These are phyloP conservation scores for Candida hispaniensis DNA, from an alignment of 805 yeast genomes.

Conservation along the genomic window DNA sequence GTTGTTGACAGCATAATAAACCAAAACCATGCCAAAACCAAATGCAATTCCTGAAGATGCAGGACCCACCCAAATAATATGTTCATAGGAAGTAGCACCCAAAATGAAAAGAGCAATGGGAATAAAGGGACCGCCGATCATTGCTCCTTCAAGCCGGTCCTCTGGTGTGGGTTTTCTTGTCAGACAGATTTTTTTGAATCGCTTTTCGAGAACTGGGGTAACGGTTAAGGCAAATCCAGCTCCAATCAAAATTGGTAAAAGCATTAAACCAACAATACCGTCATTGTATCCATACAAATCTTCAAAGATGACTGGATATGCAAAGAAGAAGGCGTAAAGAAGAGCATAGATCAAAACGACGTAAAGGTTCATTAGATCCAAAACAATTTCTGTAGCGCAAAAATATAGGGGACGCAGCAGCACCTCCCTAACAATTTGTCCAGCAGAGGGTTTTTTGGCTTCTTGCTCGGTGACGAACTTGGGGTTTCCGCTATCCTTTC, in stretches of 20 bases:
- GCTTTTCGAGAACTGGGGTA: slow-evolving; percentile 64
- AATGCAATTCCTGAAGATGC: slow-evolving; percentile 46
- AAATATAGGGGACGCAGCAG: slow-evolving; percentile 68
- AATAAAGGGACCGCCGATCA: slow-evolving; percentile 36
- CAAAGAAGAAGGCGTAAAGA: slow-evolving; percentile 87
- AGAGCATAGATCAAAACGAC: slow-evolving; percentile 85
- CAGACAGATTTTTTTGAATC: slow-evolving; percentile 41
- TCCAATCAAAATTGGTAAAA: slow-evolving; percentile 83
- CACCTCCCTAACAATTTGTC: slow-evolving; percentile 57
- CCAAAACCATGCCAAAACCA: slow-evolving; percentile 44
- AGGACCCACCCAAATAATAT: slow-evolving; percentile 42
- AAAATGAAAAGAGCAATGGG: slow-evolving; percentile 45
- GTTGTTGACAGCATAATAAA: slow-evolving; percentile 62
- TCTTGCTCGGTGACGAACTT: slow-evolving; percentile 92
- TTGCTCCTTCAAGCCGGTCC: slow-evolving; percentile 44
- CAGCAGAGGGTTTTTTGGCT: slow-evolving; percentile 64
- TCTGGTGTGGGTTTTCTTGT: slow-evolving; percentile 43
- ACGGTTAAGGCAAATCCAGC: slow-evolving; percentile 60
- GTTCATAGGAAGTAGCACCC: slow-evolving; percentile 47
- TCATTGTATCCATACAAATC: slow-evolving; percentile 69
- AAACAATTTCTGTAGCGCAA: slow-evolving; percentile 69
- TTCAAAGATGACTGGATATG: slow-evolving; percentile 76
- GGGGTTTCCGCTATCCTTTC: slow-evolving; percentile 74
- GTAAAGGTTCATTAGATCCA: slow-evolving; percentile 72
- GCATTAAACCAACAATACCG: slow-evolving; percentile 73